Evolutionary conservation across 345 rosid genomes (phyloP), one percentile per base, ranked within the genome.

Genomic region (Brassica incana): DNA sequence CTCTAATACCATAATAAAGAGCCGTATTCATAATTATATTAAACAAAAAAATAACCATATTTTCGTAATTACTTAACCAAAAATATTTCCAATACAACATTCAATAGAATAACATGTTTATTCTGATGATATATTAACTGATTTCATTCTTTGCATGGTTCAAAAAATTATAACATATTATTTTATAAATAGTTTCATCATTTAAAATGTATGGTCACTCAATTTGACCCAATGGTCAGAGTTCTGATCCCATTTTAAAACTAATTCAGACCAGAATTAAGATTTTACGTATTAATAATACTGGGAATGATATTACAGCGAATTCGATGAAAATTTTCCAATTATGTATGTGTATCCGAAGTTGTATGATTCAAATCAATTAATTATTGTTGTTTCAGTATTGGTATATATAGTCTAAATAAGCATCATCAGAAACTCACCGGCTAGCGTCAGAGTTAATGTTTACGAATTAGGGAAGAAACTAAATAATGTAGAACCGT

Each of bases 391-490:
- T 59, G 18, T 69, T n/a, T 43, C 52, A 25, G 36, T 12, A 45
- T 14, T 23, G 56, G 3, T 25, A 38, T n/a, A 38, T n/a, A 36
- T 73, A 61, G 82, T 50, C 78, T 69, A 69, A 52, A 36, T 36
- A 62, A 56, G 33, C 69, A 74, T 79, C 78, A 79, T 73, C 32
- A 60, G 32, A 73, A 67, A 52, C 29, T 73, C 74, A 67, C 74
- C 82, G 69, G 82, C 82, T 79, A 79, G 69, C 82, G 78, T 73
- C 69, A 73, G 63, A 79, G 60, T 29, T 64, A 79, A 61, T 11
- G 16, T 48, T 48, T 48, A 48, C 6, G 77, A 43, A 18, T 65
- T 72, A 67, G 72, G 62, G 74, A 33, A 59, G 23, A 27, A 67
- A n/a, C 32, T 14, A 8, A 25, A 25, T 48, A 74, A 69, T 59